phyloP scores from a whole-genome alignment of 345 rosid genomes.

The Gossypium turneri region DNA sequence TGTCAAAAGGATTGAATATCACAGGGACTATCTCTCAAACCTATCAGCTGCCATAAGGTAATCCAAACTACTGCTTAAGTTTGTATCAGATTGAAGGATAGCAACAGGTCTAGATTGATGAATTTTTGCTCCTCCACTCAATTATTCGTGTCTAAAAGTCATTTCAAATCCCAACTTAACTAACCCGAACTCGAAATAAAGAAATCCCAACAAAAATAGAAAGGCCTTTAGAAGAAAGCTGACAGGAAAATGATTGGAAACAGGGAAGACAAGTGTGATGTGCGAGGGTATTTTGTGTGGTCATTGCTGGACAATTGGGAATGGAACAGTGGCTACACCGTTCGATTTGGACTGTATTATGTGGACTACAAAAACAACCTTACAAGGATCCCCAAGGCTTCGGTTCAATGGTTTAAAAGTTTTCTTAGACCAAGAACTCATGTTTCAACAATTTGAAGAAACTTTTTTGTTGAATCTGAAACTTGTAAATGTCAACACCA shows the following conservation, averaged over 20 bases:
- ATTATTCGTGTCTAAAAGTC: too few relatives aligned
- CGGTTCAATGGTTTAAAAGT: conserved; percentile 68
- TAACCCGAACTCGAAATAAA: too few relatives aligned
- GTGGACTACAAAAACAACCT: conserved; percentile 74
- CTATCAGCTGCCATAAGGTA: conserved; percentile 85
- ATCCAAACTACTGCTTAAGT: not conserved
- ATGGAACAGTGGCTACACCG: conserved; percentile 90
- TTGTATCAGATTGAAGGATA: not conserved
- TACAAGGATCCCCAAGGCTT: conserved; percentile 78
- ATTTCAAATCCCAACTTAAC: too few relatives aligned
- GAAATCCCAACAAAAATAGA: too few relatives aligned
- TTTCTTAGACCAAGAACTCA: conserved; percentile 33
- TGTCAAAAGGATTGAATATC: conserved; percentile 71
- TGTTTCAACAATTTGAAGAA: not conserved
- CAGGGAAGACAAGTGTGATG: conserved; percentile 62
- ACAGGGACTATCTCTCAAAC: conserved; percentile 79
- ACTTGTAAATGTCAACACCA: not conserved
- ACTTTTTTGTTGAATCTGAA: not conserved
- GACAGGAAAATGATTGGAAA: conserved; percentile 8
- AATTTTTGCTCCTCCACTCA: too few relatives aligned
- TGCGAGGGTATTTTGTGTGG: conserved; percentile 79
- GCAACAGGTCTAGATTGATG: too few relatives aligned
- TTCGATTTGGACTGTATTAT: conserved; percentile 76
- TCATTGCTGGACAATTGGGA: conserved; percentile 96
- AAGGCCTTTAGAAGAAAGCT: not conserved